These are phyloP conservation scores for Trichophyton schoenleinii DNA, from an alignment of 2,329 filamentous ascomycete genomes.

Conservation along the genomic window DNA sequence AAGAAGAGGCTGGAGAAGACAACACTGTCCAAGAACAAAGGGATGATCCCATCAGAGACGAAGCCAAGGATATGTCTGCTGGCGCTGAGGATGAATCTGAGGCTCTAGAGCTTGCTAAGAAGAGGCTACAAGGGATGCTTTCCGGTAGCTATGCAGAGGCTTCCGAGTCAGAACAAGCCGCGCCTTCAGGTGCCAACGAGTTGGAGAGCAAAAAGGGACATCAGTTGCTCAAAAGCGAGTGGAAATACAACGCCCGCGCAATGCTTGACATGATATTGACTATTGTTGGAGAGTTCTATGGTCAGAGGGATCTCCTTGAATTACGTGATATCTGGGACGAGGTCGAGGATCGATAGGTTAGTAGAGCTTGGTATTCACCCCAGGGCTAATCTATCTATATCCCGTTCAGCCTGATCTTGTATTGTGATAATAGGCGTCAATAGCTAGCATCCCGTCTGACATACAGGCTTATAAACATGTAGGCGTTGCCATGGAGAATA, in stretches of 20 bases:
- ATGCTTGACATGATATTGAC: constrained; percentile 88
- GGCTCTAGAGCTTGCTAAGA: neutral
- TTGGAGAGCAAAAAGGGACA: constrained; percentile 31
- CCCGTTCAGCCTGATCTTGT: too few relatives aligned
- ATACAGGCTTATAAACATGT: too few relatives aligned
- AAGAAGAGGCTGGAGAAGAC: constrained; percentile 14
- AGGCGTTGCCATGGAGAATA: neutral
- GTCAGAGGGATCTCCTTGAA: constrained; percentile 72
- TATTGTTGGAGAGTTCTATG: constrained; percentile 75
- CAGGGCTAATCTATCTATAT: too few relatives aligned
- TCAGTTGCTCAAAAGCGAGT: constrained; percentile 6
- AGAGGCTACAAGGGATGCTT: neutral
- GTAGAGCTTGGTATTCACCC: too few relatives aligned
- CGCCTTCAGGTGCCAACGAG: constrained; percentile 14
- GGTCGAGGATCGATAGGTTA: constrained; percentile 1
- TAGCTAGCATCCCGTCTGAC: too few relatives aligned
- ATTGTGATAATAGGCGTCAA: too few relatives aligned
- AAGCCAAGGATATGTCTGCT: neutral
- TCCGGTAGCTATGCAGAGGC: neutral
- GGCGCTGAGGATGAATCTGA: neutral
- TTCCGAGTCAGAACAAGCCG: neutral
- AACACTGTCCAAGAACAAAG: neutral
- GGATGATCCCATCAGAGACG: neutral
- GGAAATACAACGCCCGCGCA: constrained; percentile 35
- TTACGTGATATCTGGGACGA: constrained; percentile 48